A percentile compares a stretch with the other conserved stretches of the same genome.
Conservation (phyloP, 441 rosid genomes). For the Breynia disticha region DNA sequence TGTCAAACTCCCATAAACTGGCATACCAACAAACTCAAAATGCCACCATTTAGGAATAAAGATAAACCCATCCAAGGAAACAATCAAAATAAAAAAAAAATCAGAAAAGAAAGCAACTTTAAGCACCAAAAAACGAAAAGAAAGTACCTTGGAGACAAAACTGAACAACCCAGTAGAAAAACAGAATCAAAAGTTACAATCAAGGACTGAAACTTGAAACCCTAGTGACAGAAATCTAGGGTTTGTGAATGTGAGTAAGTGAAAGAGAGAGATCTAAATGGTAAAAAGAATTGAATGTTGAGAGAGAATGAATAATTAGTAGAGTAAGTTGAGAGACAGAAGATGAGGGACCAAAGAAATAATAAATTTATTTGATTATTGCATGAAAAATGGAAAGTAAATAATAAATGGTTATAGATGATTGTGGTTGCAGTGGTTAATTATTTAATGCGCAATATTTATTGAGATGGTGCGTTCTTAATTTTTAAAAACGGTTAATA, state of each 20-base stretch:
- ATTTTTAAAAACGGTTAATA: no score
- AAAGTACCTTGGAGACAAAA: slow-evolving; percentile 9
- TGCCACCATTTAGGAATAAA: background rate
- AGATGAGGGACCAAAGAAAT: slow-evolving; percentile 1
- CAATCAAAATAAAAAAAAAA: background rate
- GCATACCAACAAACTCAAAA: background rate
- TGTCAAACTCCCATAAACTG: background rate
- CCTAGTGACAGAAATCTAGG: slow-evolving; percentile 19
- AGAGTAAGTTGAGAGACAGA: slow-evolving; percentile 14
- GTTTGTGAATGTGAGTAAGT: slow-evolving; percentile 12
- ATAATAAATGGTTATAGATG: background rate
- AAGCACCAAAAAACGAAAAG: slow-evolving; percentile 5
- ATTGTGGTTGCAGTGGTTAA: background rate
- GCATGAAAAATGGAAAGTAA: background rate
- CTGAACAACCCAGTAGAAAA: background rate
- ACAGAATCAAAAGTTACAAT: background rate
- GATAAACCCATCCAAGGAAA: background rate
- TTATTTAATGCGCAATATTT: no score
- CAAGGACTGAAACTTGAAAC: slow-evolving; percentile 9
- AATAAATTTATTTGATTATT: background rate
- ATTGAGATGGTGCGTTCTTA: no score
- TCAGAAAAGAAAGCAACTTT: no score
- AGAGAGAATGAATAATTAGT: slow-evolving; percentile 8
- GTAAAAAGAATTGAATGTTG: slow-evolving; percentile 14
- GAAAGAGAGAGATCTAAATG: slow-evolving; percentile 31